Evolutionary conservation across 768 basidiomycete genomes (phyloP), one percentile per base, ranked within the genome.

Genomic region (Trametes villosa): DNA sequence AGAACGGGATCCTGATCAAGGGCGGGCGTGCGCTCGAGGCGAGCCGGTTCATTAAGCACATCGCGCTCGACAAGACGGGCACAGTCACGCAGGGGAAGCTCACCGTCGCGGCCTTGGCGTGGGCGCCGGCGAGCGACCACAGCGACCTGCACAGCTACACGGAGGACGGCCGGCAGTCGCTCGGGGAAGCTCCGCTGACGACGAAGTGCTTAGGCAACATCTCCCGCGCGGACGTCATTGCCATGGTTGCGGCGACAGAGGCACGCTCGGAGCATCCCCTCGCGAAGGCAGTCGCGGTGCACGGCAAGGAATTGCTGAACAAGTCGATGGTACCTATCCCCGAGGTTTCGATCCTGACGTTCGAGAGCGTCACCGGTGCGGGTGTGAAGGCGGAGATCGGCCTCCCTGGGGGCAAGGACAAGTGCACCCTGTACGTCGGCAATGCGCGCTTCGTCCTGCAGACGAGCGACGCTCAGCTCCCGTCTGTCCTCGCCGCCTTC

Each of bases 1-100:
- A 91, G 78, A 96, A 98, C 68, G 96, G 97, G 0, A 98, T 99
- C 60, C 77, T 99, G 46, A 98, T 99, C 85, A 99, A 99, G 72
- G 96, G 97, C 22, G 97, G 96, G 2, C 82, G 91, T 15, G 96
- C 97, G 3, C 79, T 99, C 27, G 97, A 99, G 71, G 94, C 93
- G 3, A 94, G 94, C 74, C 87, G 85, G 65, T 80, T 81, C 52
- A 86, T 98, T 68, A 86, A 87, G 71, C 81, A 86, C 15, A 86
- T 98, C 63, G 85, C 97, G 0, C 72, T 98, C 49, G 97, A 99
- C 82, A 99, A 99, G 81, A 99, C 97, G 0, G 97, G 97, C 12
- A 99, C 97, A 0, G 86, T 99, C 12, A 99, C 97, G 0, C 83
- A 94, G 47, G 97, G 97, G n/a, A 97, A 94, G 76, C 82, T 98